Base-by-base conservation (phyloP, 202 grass and related monocot species). In the Musa balbisiana region DNA sequence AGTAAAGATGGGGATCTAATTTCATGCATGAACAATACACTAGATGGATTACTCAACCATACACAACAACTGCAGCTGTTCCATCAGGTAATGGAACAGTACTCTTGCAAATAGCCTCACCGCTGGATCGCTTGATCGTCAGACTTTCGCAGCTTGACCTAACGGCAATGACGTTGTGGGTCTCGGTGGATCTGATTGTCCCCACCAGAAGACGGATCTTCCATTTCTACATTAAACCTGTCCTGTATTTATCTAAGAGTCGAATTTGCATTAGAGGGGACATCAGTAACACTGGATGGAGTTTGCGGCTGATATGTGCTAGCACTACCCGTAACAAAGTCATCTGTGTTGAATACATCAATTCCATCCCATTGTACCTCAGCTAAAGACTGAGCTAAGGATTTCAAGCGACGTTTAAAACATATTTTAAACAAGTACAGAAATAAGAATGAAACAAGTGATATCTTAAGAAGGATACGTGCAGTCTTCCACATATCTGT, bases 401-500 rank as follows among this genome's bases (percentile, higher is more conserved):
- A 66, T 62, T 77, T 52, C 3, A 17, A 76, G 19, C 16, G 11
- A 53, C 11, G 29, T 9, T 33, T 27, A 8, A 58, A 73, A 33
- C 21, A 51, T 5, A 58, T 26, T 43, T 43, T 26, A 54, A 73
- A 29, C 2, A 71, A 52, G 20, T 52, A 21, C 49, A 10, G 15
- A 56, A 9, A 58, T 3, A 56, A 33, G 19, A 73, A 58, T 22
- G 53, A 73, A 75, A 53, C 74, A 53, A 67, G 73, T 22, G 33
- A 71, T 67, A 6, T 53, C 33, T 69, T 63, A 62, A 67, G 59
- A 52, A 82, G 72, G 88, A 85, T 80, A 82, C 80, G 68, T 74
- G 77, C 69, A 69, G 73, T 81, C 71, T 72, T 79, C 93, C 93
- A 97, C 70, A 83, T 85, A 85, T 93, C 83, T 55, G 88, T 93